Evolutionary conservation across 495 filamentous ascomycete species (phyloP), one percentile per base, ranked within the genome.

Genomic region (Neurospora sp.): DNA sequence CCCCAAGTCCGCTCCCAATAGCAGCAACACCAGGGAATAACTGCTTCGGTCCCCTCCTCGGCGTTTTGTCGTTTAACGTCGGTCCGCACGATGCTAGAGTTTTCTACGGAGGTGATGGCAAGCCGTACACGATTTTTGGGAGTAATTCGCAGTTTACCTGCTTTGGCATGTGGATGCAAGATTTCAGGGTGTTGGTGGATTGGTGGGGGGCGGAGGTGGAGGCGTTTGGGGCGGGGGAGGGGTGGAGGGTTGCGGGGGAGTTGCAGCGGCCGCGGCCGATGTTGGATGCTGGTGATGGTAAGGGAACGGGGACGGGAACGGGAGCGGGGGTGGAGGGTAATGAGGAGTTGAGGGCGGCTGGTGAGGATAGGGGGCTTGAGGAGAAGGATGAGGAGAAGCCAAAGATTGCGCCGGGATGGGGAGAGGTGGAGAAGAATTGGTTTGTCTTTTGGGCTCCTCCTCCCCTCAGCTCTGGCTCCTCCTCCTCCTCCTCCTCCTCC

Each of bases 1-100:
- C 77, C 5, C 81, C 84, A 7, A 54, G 78, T 2, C 74, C 75
- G 15, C 79, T 88, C 0, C 83, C 85, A 24, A 83, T 86, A 43
- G 76, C 82, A 0, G 76, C 85, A 2, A 88, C 86, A 1, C 48
- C 71, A 4, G 77, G 77, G 11, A 80, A 81, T 37, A 82, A 84
- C 21, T 87, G 86, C 78, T 39, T 75, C 11, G 84, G 82, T 10
- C 79, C 84, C 5, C 5, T 19, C 5, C 72, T 84, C 15, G 78
- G 74, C 4, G 76, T 76, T 39, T 74, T 84, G 21, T 75, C 69
- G 39, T 70, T 84, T 19, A 86, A 79, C 73, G 69, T 83, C 39
- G 86, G 87, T 0, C 85, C 85, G 1, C 86, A 86, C 74, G 87
- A 89, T 71, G 85, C 86, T 3, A 79, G 86, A 31, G 84, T 88